phyloP scores from a whole-genome alignment of 176 grass and related monocot species.

The Triticum aestivum region DNA sequence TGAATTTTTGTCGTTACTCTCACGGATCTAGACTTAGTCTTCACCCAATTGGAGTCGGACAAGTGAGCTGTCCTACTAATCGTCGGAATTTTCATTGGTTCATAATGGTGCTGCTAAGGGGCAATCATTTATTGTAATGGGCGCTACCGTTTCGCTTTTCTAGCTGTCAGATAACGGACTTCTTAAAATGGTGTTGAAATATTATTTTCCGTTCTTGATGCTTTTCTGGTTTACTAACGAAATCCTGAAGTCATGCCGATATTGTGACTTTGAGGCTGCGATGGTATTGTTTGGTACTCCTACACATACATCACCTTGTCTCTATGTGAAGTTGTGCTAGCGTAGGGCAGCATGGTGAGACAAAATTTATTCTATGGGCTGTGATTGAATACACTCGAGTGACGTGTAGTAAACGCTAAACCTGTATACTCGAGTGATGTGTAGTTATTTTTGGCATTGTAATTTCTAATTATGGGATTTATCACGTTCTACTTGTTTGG shows the following conservation, averaged over 20 bases:
- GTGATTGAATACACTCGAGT: no score
- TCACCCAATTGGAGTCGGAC: not conserved
- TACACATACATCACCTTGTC: not conserved
- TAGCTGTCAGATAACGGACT: not conserved
- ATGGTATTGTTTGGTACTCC: not conserved
- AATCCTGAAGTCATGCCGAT: not conserved
- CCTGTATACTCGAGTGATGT: conserved; percentile 21
- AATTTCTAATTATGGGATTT: conserved; percentile 11
- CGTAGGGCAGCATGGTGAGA: not conserved
- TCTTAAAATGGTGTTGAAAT: conserved; percentile 9
- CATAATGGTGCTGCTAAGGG: not conserved
- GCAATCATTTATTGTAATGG: not conserved
- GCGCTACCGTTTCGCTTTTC: not conserved
- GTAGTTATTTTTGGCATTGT: conserved; percentile 2
- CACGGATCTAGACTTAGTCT: not conserved
- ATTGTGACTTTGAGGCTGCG: not conserved
- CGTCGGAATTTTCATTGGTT: not conserved
- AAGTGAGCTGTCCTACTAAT: not conserved
- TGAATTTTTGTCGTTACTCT: not conserved
- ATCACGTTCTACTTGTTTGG: conserved; percentile 9
- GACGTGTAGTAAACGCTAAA: not conserved
- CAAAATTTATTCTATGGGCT: not conserved
- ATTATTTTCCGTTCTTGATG: not conserved
- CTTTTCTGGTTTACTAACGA: not conserved
- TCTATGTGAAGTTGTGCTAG: not conserved